Percentiles rank a stretch among this genome's conserved stretches.
Conservation (phyloP, 805 yeast genomes). For the Citeromyces matritensis region DNA sequence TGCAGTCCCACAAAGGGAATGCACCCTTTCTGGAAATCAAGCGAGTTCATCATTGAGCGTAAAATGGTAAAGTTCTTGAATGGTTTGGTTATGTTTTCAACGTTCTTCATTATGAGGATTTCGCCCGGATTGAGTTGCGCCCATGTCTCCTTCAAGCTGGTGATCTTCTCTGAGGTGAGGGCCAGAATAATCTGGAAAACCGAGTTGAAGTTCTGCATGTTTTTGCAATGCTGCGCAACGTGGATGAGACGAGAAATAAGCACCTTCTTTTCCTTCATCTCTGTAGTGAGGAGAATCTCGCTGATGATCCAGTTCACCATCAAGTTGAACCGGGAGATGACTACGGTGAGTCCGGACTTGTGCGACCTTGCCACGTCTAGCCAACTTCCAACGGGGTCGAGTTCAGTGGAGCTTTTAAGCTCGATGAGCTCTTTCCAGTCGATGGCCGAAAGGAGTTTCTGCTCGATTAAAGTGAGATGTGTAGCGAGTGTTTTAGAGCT, state of each 20-base stretch:
- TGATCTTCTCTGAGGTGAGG: conserved; percentile 49
- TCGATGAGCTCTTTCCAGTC: conserved; percentile 89
- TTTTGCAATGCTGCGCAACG: conserved; percentile 60
- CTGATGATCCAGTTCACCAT: conserved; percentile 88
- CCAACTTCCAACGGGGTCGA: conserved; percentile 74
- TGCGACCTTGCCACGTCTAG: conserved; percentile 40
- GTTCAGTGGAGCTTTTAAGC: conserved; percentile 52
- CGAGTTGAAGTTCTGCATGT: conserved; percentile 71
- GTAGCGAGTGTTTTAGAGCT: conserved; percentile 54
- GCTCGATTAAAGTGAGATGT: conserved; percentile 78
- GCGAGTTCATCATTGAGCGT: conserved; percentile 44
- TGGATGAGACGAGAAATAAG: conserved; percentile 81
- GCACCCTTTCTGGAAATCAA: conserved; percentile 58
- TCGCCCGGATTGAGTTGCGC: conserved; percentile 58
- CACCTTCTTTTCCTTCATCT: conserved; percentile 41
- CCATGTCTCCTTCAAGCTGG: conserved; percentile 60
- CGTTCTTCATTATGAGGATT: conserved; percentile 42
- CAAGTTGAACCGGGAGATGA: conserved; percentile 74
- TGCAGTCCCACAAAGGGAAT: conserved; percentile 86
- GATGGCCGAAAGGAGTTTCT: conserved; percentile 67
- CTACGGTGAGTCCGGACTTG: conserved; percentile 53
- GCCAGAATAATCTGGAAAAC: conserved; percentile 81
- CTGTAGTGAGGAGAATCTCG: conserved; percentile 61
- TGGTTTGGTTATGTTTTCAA: conserved; percentile 65
- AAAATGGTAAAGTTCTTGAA: conserved; percentile 55